A percentile compares a stretch with the other conserved stretches of the same genome.
Evolutionary conservation across 1,284 basidiomycete species (phyloP).

Genomic region (Rhizoctonia solani): DNA sequence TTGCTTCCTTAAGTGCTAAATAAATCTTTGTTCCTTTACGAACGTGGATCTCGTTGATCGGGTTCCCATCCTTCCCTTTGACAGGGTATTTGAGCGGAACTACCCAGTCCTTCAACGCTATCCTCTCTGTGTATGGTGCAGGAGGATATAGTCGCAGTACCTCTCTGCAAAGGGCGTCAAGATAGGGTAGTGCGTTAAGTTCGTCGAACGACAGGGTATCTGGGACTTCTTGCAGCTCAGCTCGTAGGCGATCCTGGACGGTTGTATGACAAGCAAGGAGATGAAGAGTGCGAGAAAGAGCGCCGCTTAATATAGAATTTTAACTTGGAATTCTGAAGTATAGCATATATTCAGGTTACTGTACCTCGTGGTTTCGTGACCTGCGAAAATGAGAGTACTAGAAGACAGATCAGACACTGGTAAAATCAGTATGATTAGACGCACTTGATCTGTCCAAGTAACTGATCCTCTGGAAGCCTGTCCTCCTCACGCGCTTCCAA

Average conservation of each 20-base stretch:
- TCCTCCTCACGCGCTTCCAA: background rate
- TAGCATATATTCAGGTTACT: too few species aligned
- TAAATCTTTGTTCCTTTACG: slow-evolving; percentile 18
- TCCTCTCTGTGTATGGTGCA: background rate
- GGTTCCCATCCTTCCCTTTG: slow-evolving; percentile 1
- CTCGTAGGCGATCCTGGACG: background rate
- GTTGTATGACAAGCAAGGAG: background rate
- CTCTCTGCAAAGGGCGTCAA: slow-evolving; percentile 23
- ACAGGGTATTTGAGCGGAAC: slow-evolving; percentile 5
- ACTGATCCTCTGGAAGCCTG: background rate
- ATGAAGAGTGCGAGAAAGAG: slow-evolving; percentile 6
- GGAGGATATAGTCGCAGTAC: slow-evolving; percentile 11
- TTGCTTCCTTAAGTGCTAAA: slow-evolving; percentile 2
- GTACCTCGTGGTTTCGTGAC: background rate
- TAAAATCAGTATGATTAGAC: background rate
- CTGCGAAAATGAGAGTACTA: background rate
- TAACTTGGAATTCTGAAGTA: too few species aligned
- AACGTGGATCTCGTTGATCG: background rate
- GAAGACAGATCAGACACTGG: background rate
- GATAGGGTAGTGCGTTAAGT: slow-evolving; percentile 5
- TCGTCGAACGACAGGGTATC: background rate
- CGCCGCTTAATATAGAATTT: background rate
- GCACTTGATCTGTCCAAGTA: slow-evolving; percentile 28
- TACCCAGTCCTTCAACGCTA: background rate
- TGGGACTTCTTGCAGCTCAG: background rate